A percentile compares a stretch with the other conserved stretches of the same genome.
phyloP scores from a whole-genome alignment of 164 flowering plant species.

The Nymphaea thermarum region DNA sequence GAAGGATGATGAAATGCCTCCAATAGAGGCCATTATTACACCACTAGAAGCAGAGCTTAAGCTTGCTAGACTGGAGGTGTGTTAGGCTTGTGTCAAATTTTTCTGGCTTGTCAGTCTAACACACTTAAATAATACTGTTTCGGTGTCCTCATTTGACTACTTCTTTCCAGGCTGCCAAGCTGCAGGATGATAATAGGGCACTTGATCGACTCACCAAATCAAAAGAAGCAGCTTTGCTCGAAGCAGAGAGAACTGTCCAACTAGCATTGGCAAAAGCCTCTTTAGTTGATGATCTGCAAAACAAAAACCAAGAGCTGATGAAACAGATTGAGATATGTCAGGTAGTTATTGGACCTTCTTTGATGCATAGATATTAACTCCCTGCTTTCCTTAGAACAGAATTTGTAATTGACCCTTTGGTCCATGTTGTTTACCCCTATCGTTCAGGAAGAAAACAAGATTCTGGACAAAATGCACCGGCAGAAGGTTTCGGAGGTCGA shows the following conservation, averaged over 20 bases:
- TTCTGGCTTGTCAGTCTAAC: background rate
- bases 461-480: slow-evolving; percentile 58
- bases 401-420: background rate
- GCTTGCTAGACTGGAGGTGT: slow-evolving; percentile 55
- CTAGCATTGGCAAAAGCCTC: slow-evolving; percentile 61
- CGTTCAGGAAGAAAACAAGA: slow-evolving; percentile 55
- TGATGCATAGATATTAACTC: background rate
- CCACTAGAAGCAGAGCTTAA: slow-evolving; percentile 76
- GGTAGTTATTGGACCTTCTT: slow-evolving; percentile 20
- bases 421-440: background rate
- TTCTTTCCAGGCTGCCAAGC: slow-evolving; percentile 21
- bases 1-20: slow-evolving; percentile 80
- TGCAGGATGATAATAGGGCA: slow-evolving; percentile 68
- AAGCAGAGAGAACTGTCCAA: slow-evolving; percentile 60
- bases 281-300: slow-evolving; percentile 66
- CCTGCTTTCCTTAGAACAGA: background rate
- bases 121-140: background rate
- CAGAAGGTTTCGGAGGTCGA: slow-evolving; percentile 68
- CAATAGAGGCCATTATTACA: slow-evolving; percentile 69
- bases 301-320: slow-evolving; percentile 63
- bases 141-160: background rate
- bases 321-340: slow-evolving; percentile 74
- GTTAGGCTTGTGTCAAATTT: too few relatives aligned
- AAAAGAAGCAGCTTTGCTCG: slow-evolving; percentile 67
- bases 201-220: slow-evolving; percentile 67